Percentiles rank a stretch among this genome's conserved stretches.
Evolutionary conservation across 768 basidiomycete genomes (phyloP).

Genomic region (Auricularia cornea): DNA sequence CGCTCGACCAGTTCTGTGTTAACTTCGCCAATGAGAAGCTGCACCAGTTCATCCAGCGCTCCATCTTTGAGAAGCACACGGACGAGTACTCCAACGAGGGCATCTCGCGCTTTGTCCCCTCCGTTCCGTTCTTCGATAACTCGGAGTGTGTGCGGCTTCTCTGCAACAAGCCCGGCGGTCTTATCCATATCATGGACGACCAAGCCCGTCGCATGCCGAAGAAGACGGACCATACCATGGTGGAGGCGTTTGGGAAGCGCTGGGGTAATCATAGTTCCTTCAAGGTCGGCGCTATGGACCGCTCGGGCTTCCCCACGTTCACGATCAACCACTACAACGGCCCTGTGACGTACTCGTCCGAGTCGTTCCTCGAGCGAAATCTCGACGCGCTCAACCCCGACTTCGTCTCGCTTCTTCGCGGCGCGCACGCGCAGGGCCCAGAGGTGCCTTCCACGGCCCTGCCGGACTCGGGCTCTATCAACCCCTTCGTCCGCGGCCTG

Average conservation of each 20-base stretch:
- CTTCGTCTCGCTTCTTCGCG: conserved; percentile 82
- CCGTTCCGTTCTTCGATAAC: conserved; percentile 82
- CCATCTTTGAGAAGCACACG: conserved; percentile 71
- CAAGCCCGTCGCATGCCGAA: conserved; percentile 79
- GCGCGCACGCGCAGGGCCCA: background rate
- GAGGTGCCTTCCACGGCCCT: conserved; percentile 16
- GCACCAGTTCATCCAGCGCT: conserved; percentile 72
- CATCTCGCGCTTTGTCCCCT: conserved; percentile 58
- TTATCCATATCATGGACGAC: conserved; percentile 97
- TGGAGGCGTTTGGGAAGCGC: conserved; percentile 87
- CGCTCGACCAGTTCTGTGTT: conserved; percentile 92
- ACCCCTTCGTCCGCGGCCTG: conserved; percentile 84
- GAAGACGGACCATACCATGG: conserved; percentile 91
- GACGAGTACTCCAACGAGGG: conserved; percentile 81
- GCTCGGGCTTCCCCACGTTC: conserved; percentile 77
- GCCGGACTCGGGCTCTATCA: conserved; percentile 57
- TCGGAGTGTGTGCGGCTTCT: conserved; percentile 80
- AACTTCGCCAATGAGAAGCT: conserved; percentile 94
- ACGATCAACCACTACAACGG: conserved; percentile 90
- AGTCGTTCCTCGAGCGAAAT: conserved; percentile 84
- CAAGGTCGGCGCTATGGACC: conserved; percentile 68
- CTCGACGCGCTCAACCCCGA: conserved; percentile 86
- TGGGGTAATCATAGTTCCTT: conserved; percentile 93
- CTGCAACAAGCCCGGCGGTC: conserved; percentile 79
- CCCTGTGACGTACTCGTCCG: conserved; percentile 84